A percentile compares a stretch with the other conserved stretches of the same genome.
Conservation (phyloP, 1,284 basidiomycete species). For the Ceratobasidium sp. region DNA sequence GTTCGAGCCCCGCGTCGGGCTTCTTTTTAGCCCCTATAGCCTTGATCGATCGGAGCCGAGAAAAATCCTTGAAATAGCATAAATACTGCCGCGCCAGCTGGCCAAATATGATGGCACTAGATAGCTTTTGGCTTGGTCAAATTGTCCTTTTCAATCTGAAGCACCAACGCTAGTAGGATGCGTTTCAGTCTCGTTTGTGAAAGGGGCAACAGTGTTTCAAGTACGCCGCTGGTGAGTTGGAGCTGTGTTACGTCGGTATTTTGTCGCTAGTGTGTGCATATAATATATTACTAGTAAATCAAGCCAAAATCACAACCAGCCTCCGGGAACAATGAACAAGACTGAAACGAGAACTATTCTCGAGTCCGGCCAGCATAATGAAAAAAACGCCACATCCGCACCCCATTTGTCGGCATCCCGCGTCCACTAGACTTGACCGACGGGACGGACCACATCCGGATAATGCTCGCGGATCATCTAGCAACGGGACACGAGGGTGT, state of each 20-base stretch:
- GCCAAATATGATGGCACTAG: neutral
- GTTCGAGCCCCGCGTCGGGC: conserved; percentile 46
- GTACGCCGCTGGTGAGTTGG: neutral
- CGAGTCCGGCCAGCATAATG: neutral
- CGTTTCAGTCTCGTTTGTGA: neutral
- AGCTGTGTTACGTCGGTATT: neutral
- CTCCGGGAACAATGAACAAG: conserved; percentile 10
- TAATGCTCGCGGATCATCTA: conserved; percentile 45
- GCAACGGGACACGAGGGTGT: neutral
- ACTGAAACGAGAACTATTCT: neutral
- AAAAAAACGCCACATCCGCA: neutral
- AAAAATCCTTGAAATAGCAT: conserved; percentile 12
- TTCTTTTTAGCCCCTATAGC: conserved; percentile 2
- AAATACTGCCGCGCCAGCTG: neutral
- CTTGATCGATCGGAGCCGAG: neutral
- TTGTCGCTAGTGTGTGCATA: neutral
- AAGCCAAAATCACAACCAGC: neutral
- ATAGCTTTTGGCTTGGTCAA: neutral
- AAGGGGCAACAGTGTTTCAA: neutral
- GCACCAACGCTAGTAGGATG: neutral
- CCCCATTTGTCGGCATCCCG: no score
- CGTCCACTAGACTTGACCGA: conserved; percentile 18
- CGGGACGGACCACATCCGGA: conserved; percentile 41
- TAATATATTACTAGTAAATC: neutral
- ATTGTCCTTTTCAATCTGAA: neutral